Percentiles rank a stretch among this genome's conserved stretches.
These are phyloP conservation scores for Neoascochyta sp. DNA, from an alignment of 2,329 filamentous ascomycete genomes.

Conservation along the genomic window DNA sequence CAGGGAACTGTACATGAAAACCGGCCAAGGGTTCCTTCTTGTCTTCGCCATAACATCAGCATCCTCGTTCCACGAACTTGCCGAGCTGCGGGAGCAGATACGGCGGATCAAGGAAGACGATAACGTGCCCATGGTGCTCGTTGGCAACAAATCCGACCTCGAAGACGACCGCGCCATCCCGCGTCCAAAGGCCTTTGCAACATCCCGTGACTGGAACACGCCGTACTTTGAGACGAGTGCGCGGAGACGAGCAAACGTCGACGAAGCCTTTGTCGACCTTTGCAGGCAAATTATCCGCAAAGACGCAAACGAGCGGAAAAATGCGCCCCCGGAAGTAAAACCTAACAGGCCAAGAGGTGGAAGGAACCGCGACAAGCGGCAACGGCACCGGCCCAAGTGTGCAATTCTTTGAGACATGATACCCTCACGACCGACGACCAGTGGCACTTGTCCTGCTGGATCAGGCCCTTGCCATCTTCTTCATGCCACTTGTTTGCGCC, in stretches of 20 bases:
- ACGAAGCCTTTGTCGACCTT: slow-evolving; percentile 83
- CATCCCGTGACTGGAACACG: slow-evolving; percentile 83
- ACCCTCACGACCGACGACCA: slow-evolving; percentile 15
- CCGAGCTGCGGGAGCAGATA: slow-evolving; percentile 81
- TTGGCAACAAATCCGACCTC: slow-evolving; percentile 87
- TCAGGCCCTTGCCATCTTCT: slow-evolving; percentile 9
- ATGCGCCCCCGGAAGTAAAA: slow-evolving; percentile 15
- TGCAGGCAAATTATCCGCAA: slow-evolving; percentile 78
- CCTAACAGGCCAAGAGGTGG: slow-evolving; percentile 9
- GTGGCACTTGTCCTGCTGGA: slow-evolving; percentile 22
- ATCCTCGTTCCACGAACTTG: slow-evolving; percentile 77
- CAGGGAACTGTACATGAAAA: slow-evolving; percentile 68
- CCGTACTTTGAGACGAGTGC: slow-evolving; percentile 92
- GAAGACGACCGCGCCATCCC: slow-evolving; percentile 80
- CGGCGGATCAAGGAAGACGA: slow-evolving; percentile 88
- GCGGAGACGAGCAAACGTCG: slow-evolving; percentile 77
- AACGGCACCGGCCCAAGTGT: slow-evolving; percentile 23
- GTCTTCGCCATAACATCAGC: slow-evolving; percentile 88
- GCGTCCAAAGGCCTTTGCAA: slow-evolving; percentile 72
- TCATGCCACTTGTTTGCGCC: slow-evolving; percentile 1
- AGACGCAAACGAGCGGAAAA: slow-evolving; percentile 51
- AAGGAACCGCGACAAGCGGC: slow-evolving; percentile 7
- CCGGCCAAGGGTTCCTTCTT: slow-evolving; percentile 84
- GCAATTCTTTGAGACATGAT: slow-evolving; percentile 27
- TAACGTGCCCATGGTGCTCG: slow-evolving; percentile 80